Percentiles rank a stretch among this genome's conserved stretches.
phyloP scores from a whole-genome alignment of 768 basidiomycete genomes.

The Tulasnella sp. region DNA sequence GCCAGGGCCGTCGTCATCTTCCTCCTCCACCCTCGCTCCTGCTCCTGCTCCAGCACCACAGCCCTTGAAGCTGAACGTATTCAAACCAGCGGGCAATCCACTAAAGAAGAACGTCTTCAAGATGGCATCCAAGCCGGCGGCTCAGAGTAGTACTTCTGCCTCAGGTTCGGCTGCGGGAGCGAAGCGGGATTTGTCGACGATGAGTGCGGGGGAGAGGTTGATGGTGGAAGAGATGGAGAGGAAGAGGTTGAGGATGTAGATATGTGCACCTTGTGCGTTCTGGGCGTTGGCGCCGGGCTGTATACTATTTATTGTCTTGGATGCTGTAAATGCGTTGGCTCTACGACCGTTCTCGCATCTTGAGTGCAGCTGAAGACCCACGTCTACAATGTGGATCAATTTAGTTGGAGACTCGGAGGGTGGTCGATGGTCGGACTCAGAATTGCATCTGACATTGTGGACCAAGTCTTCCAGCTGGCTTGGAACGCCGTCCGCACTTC shows the following conservation, averaged over 20 bases:
- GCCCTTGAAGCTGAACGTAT: conserved; percentile 57
- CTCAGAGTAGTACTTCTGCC: conserved; percentile 37
- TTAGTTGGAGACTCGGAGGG: too few species aligned
- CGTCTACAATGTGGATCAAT: neutral
- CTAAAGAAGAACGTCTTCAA: conserved; percentile 61
- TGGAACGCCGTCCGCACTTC: too few species aligned
- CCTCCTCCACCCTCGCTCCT: conserved; percentile 37
- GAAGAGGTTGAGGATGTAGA: conserved; percentile 54
- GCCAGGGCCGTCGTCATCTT: conserved; percentile 37
- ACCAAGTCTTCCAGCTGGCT: too few species aligned
- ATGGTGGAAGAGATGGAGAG: conserved; percentile 89
- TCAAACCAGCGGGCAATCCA: conserved; percentile 43
- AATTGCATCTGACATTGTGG: too few species aligned
- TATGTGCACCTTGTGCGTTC: neutral
- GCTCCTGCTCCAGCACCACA: conserved; percentile 31
- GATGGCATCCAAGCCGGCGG: conserved; percentile 41
- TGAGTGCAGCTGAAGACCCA: neutral
- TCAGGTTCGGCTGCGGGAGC: conserved; percentile 34
- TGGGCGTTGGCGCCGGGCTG: neutral
- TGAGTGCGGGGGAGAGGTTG: conserved; percentile 80
- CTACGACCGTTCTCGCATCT: neutral
- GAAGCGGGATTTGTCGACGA: conserved; percentile 56
- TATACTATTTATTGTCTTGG: neutral
- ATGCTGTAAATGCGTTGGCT: neutral
- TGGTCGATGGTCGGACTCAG: too few species aligned